Conservation (phyloP, 148 eudicot genomes). For the Rhododendron henanense region DNA sequence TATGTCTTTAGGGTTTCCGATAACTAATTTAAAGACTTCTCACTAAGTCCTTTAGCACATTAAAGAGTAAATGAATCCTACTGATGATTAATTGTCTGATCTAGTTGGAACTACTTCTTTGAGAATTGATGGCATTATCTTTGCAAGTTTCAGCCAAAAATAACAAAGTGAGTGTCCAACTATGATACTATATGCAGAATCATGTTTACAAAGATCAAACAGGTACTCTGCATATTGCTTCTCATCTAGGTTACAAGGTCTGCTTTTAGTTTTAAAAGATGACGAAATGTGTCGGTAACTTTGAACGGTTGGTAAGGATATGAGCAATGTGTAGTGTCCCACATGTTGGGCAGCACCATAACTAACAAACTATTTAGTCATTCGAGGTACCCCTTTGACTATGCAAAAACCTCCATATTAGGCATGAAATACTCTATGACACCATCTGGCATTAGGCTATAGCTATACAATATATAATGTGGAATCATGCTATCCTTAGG, state of each 20-base stretch:
- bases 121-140: not conserved
- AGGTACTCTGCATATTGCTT: not conserved
- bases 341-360: not conserved
- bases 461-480: not conserved
- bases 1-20: not conserved
- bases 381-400: not conserved
- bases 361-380: not conserved
- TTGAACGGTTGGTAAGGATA: not conserved
- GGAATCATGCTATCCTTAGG: not conserved
- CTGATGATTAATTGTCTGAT: not conserved
- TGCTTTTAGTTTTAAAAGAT: not conserved
- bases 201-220: not conserved
- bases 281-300: not conserved
- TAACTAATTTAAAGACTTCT: not conserved
- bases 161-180: not conserved
- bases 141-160: not conserved
- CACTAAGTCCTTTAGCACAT: not conserved
- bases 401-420: not conserved
- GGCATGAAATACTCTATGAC: not conserved
- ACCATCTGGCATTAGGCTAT: not conserved
- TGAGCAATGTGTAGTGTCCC: not conserved
- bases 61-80: not conserved
- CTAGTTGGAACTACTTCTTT: not conserved
- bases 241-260: not conserved
- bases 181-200: not conserved